Percentiles rank a stretch among this genome's conserved stretches.
phyloP scores from a whole-genome alignment of 306 rosid species.

The Castanea sativa region DNA sequence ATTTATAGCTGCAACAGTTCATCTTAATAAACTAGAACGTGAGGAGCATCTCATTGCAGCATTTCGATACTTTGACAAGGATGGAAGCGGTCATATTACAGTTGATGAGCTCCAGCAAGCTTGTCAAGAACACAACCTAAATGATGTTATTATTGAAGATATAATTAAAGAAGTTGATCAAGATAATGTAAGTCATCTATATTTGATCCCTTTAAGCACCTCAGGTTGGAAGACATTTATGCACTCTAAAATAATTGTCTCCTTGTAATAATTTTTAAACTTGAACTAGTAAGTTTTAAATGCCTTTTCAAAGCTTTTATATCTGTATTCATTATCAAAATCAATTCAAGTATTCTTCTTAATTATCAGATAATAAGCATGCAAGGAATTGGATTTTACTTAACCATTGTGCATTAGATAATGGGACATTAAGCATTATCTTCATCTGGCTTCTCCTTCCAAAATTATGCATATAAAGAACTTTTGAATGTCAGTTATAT shows the following conservation, averaged over 20 bases:
- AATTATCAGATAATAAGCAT: background rate
- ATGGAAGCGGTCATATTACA: conserved; percentile 90
- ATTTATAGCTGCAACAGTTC: conserved; percentile 94
- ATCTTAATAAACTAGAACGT: conserved; percentile 94
- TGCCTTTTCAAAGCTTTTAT: background rate
- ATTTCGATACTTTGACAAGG: conserved; percentile 89
- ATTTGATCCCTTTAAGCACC: conserved; percentile 1
- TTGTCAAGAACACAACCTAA: conserved; percentile 84
- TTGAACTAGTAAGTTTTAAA: background rate
- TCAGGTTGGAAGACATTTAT: background rate
- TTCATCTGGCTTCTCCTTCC: background rate
- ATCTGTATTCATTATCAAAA: background rate
- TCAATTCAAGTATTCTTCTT: background rate
- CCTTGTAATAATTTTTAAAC: background rate
- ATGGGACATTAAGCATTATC: background rate
- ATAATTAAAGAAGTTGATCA: conserved; percentile 92
- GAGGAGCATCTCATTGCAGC: conserved; percentile 97
- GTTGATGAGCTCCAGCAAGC: conserved; percentile 98
- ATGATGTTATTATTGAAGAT: conserved; percentile 82
- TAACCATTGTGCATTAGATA: background rate
- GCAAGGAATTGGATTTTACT: background rate
- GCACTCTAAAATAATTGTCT: background rate
- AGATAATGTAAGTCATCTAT: conserved; percentile 72
- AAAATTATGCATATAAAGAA: background rate
- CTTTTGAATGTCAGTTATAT: background rate